These are phyloP conservation scores for Paraconiothyrium sp. DNA, from an alignment of 2,329 filamentous ascomycete species.

Conservation along the genomic window DNA sequence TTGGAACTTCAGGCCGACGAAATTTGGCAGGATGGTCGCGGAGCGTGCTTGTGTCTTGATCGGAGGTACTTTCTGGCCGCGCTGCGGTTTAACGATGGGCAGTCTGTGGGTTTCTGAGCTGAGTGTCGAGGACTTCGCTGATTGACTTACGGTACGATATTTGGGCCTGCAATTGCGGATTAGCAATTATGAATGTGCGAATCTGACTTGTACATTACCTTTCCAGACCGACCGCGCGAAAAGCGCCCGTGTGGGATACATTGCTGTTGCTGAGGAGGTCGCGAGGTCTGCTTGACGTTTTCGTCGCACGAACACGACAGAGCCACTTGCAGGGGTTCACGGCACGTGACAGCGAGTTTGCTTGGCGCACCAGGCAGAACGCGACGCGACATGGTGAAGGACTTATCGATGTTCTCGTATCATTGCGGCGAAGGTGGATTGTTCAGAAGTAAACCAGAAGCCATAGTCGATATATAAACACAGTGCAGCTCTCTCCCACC, in stretches of 20 bases:
- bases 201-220: conserved; percentile 61
- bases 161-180: conserved; percentile 63
- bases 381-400: conserved; percentile 14
- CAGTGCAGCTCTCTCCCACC: not conserved
- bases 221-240: conserved; percentile 85
- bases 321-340: conserved; percentile 2
- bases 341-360: conserved; percentile 27
- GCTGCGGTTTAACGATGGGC: conserved; percentile 69
- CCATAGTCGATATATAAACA: not conserved
- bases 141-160: conserved; percentile 72
- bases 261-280: conserved; percentile 52
- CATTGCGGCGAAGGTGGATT: not conserved
- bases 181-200: conserved; percentile 27
- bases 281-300: conserved; percentile 35
- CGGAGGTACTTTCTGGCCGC: conserved; percentile 71
- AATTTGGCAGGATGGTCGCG: conserved; percentile 90
- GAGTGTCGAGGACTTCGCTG: conserved; percentile 19
- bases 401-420: not conserved
- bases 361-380: conserved; percentile 13
- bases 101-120: conserved; percentile 56
- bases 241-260: conserved; percentile 73
- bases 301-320: conserved; percentile 8
- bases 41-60: conserved; percentile 88
- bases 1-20: conserved; percentile 88
- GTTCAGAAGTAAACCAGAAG: not conserved